Conservation (phyloP, 148 eudicot species). For the Rhododendron williamsianum region DNA sequence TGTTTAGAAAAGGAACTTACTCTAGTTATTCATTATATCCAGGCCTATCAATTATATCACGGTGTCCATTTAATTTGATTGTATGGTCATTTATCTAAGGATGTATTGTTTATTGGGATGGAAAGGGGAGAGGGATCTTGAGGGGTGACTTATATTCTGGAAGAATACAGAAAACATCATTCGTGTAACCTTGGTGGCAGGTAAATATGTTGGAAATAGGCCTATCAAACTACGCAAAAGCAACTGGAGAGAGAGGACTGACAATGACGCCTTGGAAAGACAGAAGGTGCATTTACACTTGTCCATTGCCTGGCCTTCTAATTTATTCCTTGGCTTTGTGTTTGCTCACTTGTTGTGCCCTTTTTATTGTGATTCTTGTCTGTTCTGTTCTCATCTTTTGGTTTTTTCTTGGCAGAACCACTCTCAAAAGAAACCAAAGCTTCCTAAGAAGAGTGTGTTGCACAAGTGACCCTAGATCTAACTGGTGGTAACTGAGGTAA, state of each 20-base stretch:
- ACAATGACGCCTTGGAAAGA: slow-evolving; percentile 69
- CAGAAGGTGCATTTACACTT: slow-evolving; percentile 50
- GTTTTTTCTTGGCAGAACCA: slow-evolving; percentile 41
- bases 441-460: slow-evolving; percentile 56
- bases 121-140: neutral
- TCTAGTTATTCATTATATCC: neutral
- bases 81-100: neutral
- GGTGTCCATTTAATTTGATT: neutral
- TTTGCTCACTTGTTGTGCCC: neutral
- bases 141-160: neutral
- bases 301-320: neutral
- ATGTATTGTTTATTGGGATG: neutral
- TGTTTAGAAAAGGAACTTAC: neutral
- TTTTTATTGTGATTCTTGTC: neutral
- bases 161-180: neutral
- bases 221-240: slow-evolving; percentile 93
- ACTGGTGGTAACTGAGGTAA: neutral
- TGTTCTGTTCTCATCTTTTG: neutral
- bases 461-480: slow-evolving; percentile 47
- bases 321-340: neutral
- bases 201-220: slow-evolving; percentile 95
- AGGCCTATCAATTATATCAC: neutral
- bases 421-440: slow-evolving; percentile 54
- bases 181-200: slow-evolving; percentile 25
- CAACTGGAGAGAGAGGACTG: slow-evolving; percentile 93